Evolutionary conservation across 768 basidiomycete genomes (phyloP).

Genomic region (Clavaria fumosa): DNA sequence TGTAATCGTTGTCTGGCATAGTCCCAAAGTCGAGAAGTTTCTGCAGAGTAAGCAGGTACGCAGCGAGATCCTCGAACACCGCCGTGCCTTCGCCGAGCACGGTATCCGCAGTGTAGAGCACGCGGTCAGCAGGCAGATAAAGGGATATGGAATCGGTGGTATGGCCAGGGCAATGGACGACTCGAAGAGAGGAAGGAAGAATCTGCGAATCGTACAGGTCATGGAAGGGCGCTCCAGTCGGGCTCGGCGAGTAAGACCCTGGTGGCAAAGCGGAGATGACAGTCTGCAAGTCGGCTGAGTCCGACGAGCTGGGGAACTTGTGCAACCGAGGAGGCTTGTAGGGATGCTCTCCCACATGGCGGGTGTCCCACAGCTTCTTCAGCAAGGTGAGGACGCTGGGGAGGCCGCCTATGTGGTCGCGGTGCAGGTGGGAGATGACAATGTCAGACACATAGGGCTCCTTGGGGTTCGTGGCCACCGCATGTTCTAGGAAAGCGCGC

Average conservation of each 20-base stretch:
- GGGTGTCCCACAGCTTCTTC: conserved; percentile 41
- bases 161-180: conserved; percentile 84
- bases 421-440: conserved; percentile 82
- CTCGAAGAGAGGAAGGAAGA: conserved; percentile 35
- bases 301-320: conserved; percentile 39
- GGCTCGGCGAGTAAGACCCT: conserved; percentile 30
- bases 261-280: conserved; percentile 26
- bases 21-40: conserved; percentile 34
- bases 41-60: conserved; percentile 52
- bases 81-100: conserved; percentile 84
- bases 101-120: conserved; percentile 82
- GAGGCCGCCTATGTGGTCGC: conserved; percentile 73
- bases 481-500: conserved; percentile 33
- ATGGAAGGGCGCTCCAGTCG: conserved; percentile 34
- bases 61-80: conserved; percentile 69
- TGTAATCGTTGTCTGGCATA: conserved; percentile 18
- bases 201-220: conserved; percentile 42
- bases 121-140: conserved; percentile 48
- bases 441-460: conserved; percentile 70
- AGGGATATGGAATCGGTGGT: conserved; percentile 76
- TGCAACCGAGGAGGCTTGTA: conserved; percentile 61
- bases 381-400: conserved; percentile 54
- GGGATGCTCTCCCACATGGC: no score
- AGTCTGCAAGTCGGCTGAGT: conserved; percentile 22
- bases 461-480: conserved; percentile 19